phyloP scores from a whole-genome alignment of 2,329 filamentous ascomycete species.

The Epichloe brachyelytri region DNA sequence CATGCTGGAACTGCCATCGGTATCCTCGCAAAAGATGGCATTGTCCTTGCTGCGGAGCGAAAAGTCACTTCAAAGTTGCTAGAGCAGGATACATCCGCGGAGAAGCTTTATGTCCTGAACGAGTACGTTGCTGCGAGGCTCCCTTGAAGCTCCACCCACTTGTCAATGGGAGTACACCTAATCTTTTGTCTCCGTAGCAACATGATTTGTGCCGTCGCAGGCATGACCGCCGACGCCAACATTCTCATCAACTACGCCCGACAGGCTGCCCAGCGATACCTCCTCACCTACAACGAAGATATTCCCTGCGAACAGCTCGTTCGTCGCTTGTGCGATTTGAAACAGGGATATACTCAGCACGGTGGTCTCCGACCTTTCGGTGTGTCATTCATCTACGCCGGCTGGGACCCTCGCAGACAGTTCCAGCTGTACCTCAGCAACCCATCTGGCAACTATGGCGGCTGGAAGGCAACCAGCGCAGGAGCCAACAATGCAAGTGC shows the following conservation, averaged over 20 bases:
- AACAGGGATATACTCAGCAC: conserved; percentile 98
- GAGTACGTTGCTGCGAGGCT: conserved; percentile 48
- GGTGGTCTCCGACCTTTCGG: conserved; percentile 96
- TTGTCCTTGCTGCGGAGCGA: conserved; percentile 92
- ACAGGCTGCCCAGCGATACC: conserved; percentile 91
- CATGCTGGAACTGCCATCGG: conserved; percentile 95
- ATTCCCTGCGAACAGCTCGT: conserved; percentile 99
- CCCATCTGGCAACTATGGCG: conserved; percentile 95
- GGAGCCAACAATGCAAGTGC: conserved; percentile 97
- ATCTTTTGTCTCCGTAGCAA: conserved; percentile 46
- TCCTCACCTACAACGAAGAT: conserved; percentile 98
- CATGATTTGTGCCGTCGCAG: conserved; percentile 98
- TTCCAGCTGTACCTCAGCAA: conserved; percentile 99
- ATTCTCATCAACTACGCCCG: conserved; percentile 99
- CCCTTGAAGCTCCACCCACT: no score
- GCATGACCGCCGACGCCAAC: conserved; percentile 98
- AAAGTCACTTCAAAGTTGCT: conserved; percentile 99
- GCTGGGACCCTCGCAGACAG: conserved; percentile 88
- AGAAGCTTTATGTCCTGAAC: conserved; percentile 99
- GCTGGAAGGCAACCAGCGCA: conserved; percentile 97
- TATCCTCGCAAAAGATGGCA: conserved; percentile 94
- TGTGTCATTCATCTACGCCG: conserved; percentile 98
- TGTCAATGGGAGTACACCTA: neutral
- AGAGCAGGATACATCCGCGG: conserved; percentile 97
- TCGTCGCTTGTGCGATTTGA: conserved; percentile 88